Evolutionary conservation across 192 early-diverging fungal genomes (phyloP).

Genomic region (Anaeromyces robustus): DNA sequence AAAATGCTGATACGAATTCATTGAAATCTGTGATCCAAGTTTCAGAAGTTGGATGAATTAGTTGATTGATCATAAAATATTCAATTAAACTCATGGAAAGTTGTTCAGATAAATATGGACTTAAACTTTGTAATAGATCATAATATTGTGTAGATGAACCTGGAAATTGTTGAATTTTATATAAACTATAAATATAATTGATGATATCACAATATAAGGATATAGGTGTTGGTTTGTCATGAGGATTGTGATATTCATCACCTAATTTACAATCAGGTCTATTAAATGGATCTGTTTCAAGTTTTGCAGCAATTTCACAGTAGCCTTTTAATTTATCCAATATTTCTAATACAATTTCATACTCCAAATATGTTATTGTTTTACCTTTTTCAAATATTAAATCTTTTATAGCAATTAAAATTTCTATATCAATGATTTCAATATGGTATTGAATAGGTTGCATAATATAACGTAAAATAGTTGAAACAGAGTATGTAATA

Average conservation of each 20-base stretch:
- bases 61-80: not conserved
- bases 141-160: not conserved
- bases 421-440: not conserved
- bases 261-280: not conserved
- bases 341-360: not conserved
- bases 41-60: not conserved
- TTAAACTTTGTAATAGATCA: not conserved
- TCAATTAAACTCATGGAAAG: not conserved
- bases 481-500: conserved; percentile 16
- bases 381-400: not conserved
- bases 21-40: not conserved
- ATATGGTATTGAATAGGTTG: not conserved
- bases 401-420: not conserved
- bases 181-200: not conserved
- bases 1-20: not conserved
- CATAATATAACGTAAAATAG: conserved; percentile 8
- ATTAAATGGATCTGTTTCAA: not conserved
- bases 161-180: not conserved
- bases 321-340: not conserved
- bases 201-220: not conserved
- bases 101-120: not conserved
- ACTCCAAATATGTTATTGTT: not conserved
- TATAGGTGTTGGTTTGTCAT: not conserved
- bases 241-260: not conserved
- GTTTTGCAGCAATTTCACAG: not conserved